A percentile compares a stretch with the other conserved stretches of the same genome.
Evolutionary conservation across 441 rosid genomes (phyloP).

Genomic region (Theobroma grandiflorum): DNA sequence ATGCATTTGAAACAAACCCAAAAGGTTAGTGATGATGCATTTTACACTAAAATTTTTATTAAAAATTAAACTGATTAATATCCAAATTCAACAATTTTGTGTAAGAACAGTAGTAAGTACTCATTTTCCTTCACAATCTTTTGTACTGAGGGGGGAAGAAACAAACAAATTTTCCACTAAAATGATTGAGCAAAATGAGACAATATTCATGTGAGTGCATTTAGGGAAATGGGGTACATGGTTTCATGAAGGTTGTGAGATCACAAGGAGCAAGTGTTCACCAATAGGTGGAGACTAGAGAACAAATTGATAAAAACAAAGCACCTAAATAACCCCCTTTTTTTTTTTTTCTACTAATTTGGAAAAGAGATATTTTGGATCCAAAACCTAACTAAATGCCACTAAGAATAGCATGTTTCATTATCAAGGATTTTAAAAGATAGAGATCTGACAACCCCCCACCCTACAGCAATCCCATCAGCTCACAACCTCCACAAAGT

Average conservation of each 20-base stretch:
- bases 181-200: not conserved
- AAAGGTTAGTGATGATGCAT: not conserved
- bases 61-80: too few species aligned
- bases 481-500: conserved; percentile 19
- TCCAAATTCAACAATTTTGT: too few species aligned
- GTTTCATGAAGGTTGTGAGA: not conserved
- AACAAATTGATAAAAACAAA: not conserved
- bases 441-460: conserved; percentile 25
- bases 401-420: conserved; percentile 5
- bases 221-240: not conserved
- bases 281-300: not conserved
- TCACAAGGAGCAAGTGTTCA: not conserved
- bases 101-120: too few species aligned
- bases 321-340: not conserved
- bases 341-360: not conserved
- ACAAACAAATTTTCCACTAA: not conserved
- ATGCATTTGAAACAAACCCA: too few species aligned
- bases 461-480: conserved; percentile 28
- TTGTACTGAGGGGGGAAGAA: not conserved
- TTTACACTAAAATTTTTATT: not conserved
- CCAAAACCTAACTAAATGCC: conserved; percentile 26
- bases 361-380: not conserved
- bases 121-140: not conserved
- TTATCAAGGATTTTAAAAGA: conserved; percentile 17
- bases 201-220: not conserved